These are phyloP conservation scores for Polytolypa hystricis DNA, from an alignment of 2,329 filamentous ascomycete genomes.

Conservation along the genomic window DNA sequence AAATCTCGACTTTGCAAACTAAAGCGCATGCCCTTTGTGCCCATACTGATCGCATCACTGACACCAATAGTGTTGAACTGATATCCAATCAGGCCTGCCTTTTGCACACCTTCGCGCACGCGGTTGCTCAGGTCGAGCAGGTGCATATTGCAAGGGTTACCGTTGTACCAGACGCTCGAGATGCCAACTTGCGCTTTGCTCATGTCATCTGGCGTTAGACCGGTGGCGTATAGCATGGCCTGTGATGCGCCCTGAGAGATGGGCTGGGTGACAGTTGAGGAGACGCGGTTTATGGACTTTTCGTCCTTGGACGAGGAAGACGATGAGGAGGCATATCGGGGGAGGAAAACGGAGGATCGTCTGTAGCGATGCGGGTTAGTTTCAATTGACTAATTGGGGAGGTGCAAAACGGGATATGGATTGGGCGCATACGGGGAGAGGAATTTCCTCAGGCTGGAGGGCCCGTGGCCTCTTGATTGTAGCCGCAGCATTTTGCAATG, in stretches of 20 bases:
- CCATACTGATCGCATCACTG: constrained; percentile 96
- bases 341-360: constrained; percentile 4
- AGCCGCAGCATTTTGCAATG: constrained; percentile 9
- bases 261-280: constrained; percentile 78
- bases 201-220: constrained; percentile 75
- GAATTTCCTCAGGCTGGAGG: constrained; percentile 6
- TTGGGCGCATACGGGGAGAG: constrained; percentile 6
- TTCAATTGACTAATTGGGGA: neutral
- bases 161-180: constrained; percentile 94
- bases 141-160: constrained; percentile 99
- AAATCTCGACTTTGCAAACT: constrained; percentile 89
- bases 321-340: constrained; percentile 7
- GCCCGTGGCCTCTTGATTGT: constrained; percentile 6
- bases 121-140: constrained; percentile 76
- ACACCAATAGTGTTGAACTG: constrained; percentile 99
- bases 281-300: constrained; percentile 64
- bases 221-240: constrained; percentile 97
- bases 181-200: constrained; percentile 96
- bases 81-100: constrained; percentile 77
- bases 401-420: neutral
- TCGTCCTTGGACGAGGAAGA: constrained; percentile 11
- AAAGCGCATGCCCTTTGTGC: constrained; percentile 92
- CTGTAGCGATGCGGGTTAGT: neutral
- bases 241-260: constrained; percentile 98
- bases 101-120: constrained; percentile 60